phyloP scores from a whole-genome alignment of 148 eudicot species.

The Bassia scoparia region DNA sequence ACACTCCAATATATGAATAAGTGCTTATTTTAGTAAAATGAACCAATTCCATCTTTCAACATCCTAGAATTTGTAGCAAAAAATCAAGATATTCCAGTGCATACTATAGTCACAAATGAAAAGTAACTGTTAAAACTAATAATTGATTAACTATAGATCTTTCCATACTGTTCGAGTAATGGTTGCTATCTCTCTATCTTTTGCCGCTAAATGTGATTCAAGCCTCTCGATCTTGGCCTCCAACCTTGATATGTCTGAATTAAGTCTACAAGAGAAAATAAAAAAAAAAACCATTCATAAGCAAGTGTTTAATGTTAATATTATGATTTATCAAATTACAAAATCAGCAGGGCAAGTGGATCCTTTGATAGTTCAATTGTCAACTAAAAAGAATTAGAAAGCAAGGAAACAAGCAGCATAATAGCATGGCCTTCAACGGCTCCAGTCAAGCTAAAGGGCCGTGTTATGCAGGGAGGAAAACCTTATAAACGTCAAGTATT shows the following conservation, averaged over 20 bases:
- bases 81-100: neutral
- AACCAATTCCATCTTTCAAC: neutral
- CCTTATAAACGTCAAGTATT: neutral
- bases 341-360: neutral
- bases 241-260: slow-evolving; percentile 90
- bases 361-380: neutral
- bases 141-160: neutral
- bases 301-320: neutral
- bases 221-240: slow-evolving; percentile 96
- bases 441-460: neutral
- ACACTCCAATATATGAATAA: neutral
- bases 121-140: neutral
- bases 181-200: slow-evolving; percentile 96
- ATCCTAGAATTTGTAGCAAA: neutral
- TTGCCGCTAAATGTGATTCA: slow-evolving; percentile 67
- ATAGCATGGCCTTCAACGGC: neutral
- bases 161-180: slow-evolving; percentile 80
- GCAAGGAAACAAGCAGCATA: neutral
- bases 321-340: neutral
- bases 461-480: neutral
- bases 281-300: slow-evolving; percentile 3
- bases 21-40: neutral
- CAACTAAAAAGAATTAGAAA: neutral
- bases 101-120: neutral
- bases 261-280: slow-evolving; percentile 41